Conservation (phyloP, 2,329 filamentous ascomycete species). For the Paraphaeosphaeria minitans region DNA sequence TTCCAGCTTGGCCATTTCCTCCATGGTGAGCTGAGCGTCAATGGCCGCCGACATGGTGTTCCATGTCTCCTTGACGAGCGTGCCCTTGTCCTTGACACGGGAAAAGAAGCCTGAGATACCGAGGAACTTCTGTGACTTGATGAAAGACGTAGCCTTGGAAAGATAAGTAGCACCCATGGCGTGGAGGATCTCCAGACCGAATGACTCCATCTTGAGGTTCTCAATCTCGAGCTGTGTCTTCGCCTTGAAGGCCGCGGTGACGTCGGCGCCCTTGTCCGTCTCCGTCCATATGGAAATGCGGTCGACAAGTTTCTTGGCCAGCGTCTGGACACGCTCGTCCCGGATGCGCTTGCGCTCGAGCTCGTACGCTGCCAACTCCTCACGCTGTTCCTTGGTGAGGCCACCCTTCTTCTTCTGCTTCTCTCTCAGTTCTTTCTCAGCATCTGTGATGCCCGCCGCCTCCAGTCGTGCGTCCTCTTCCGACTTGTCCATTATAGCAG, state of each 20-base stretch:
- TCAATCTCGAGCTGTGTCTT: slow-evolving; percentile 95
- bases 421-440: slow-evolving; percentile 76
- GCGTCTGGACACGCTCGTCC: slow-evolving; percentile 85
- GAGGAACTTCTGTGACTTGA: slow-evolving; percentile 96
- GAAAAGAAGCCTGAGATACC: slow-evolving; percentile 95
- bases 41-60: slow-evolving; percentile 95
- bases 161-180: slow-evolving; percentile 92
- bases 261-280: slow-evolving; percentile 85
- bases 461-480: slow-evolving; percentile 74
- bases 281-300: slow-evolving; percentile 95
- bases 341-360: slow-evolving; percentile 81
- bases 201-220: slow-evolving; percentile 99
- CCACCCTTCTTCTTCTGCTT: slow-evolving; percentile 90
- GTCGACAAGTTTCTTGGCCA: slow-evolving; percentile 84
- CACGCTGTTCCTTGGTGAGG: slow-evolving; percentile 87
- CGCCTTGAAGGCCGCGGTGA: slow-evolving; percentile 87
- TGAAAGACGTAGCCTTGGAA: slow-evolving; percentile 81
- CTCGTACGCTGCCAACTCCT: slow-evolving; percentile 88
- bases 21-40: slow-evolving; percentile 96
- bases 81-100: slow-evolving; percentile 93
- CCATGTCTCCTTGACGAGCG: slow-evolving; percentile 97
- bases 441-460: slow-evolving; percentile 68
- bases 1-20: slow-evolving; percentile 97
- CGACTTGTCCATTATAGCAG: slow-evolving; percentile 85
- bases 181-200: slow-evolving; percentile 93